phyloP scores from a whole-genome alignment of 2,329 filamentous ascomycete species.

The Nemania diffusa region DNA sequence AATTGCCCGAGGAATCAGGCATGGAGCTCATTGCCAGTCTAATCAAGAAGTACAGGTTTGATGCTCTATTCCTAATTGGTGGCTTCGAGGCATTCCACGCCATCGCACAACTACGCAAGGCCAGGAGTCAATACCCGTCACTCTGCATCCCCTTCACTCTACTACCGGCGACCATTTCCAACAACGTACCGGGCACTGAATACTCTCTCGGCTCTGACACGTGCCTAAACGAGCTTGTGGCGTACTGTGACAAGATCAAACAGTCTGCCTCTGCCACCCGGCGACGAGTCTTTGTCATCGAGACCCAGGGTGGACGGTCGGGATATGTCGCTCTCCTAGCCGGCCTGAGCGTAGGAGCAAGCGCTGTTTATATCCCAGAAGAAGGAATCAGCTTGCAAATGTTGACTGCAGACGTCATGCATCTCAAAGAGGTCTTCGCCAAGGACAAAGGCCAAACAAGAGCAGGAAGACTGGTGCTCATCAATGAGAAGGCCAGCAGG shows the following conservation, averaged over 20 bases:
- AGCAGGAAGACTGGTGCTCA: slow-evolving; percentile 92
- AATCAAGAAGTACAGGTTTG: slow-evolving; percentile 87
- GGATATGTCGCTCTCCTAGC: slow-evolving; percentile 93
- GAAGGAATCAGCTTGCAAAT: slow-evolving; percentile 95
- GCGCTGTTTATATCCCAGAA: slow-evolving; percentile 95
- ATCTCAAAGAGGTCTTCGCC: slow-evolving; percentile 85
- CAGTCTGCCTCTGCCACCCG: slow-evolving; percentile 95
- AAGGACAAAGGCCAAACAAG: slow-evolving; percentile 88
- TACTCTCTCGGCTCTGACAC: slow-evolving; percentile 97
- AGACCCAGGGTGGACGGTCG: slow-evolving; percentile 94
- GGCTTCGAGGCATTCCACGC: slow-evolving; percentile 98
- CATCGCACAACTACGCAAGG: slow-evolving; percentile 85
- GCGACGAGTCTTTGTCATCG: slow-evolving; percentile 94
- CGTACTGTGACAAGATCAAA: slow-evolving; percentile 97
- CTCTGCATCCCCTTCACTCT: slow-evolving; percentile 94
- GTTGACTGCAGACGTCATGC: slow-evolving; percentile 88
- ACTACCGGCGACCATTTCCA: slow-evolving; percentile 96
- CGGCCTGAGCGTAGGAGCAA: slow-evolving; percentile 89
- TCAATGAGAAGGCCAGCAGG: slow-evolving; percentile 92
- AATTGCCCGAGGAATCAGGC: slow-evolving; percentile 85
- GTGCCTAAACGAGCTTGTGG: slow-evolving; percentile 92
- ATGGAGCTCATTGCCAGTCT: slow-evolving; percentile 84
- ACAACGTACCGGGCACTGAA: slow-evolving; percentile 97
- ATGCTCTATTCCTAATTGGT: slow-evolving; percentile 90
- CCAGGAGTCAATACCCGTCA: slow-evolving; percentile 78